A percentile compares a stretch with the other conserved stretches of the same genome.
Evolutionary conservation across 116 monocot species (phyloP).

Genomic region (Dioscorea cayenensis): DNA sequence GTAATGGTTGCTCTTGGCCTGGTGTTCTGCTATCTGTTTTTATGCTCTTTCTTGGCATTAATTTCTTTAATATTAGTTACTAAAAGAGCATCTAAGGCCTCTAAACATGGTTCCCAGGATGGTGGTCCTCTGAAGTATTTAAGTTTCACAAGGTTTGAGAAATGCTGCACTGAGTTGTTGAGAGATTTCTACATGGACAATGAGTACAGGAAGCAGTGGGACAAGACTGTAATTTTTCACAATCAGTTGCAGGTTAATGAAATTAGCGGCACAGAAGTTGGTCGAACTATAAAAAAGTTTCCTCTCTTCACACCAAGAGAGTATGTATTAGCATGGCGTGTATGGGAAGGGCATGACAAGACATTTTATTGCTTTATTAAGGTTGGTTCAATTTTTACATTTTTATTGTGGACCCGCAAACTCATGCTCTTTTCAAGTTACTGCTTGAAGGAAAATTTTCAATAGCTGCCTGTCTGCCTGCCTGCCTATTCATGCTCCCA

Average conservation of each 20-base stretch:
- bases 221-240: conserved; percentile 65
- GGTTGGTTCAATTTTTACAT: conserved; percentile 23
- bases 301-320: conserved; percentile 76
- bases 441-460: too few species aligned
- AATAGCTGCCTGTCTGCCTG: too few species aligned
- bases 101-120: conserved; percentile 36
- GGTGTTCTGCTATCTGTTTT: too few species aligned
- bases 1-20: too few species aligned
- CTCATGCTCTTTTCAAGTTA: too few species aligned
- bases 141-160: conserved; percentile 68
- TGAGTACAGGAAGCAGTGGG: conserved; percentile 87
- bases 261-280: conserved; percentile 56
- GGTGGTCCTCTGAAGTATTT: conserved; percentile 66
- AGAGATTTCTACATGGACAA: conserved; percentile 98
- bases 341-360: conserved; percentile 81
- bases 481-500: too few species aligned
- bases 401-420: background rate
- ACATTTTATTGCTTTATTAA: conserved; percentile 78
- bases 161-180: conserved; percentile 62
- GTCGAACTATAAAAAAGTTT: conserved; percentile 75
- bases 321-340: conserved; percentile 81
- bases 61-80: background rate
- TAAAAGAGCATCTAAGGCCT: background rate
- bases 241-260: conserved; percentile 67
- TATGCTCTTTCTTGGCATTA: background rate